Base-by-base conservation (phyloP, 202 grass and related monocot genomes). In the Panicum virgatum region DNA sequence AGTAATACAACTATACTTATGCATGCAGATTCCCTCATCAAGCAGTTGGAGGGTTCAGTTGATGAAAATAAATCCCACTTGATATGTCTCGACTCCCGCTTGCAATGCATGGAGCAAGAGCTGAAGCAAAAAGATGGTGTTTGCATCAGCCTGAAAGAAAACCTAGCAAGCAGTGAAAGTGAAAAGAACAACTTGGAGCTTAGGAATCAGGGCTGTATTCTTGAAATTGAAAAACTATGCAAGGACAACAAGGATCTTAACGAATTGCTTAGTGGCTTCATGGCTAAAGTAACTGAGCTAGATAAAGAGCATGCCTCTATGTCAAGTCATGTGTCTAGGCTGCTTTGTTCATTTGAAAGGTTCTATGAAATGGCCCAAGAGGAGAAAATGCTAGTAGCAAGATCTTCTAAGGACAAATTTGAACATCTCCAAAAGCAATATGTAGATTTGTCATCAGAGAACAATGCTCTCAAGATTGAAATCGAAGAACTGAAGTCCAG, bases 51-150 rank as follows among this genome's bases (percentile, higher is more conserved):
- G 75, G 84, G 73, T 71, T 86, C 84, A 58, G 54, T 91, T 80
- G 86, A 94, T 80, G 87, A 87, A 79, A 91, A 88, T 52, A 82
- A 89, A 74, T 51, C 36, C 44, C 63, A 70, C n/a, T 73, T 95
- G 75, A 57, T 78, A 70, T 82, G 75, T 83, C 80, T 89, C 62
- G 84, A 95, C 43, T 90, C 86, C 62, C 92, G 76, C 69, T 76
- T 98, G 84, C 85, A 85, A 64, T 85, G 79, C 69, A 80, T 91
- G 86, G 86, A 94, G 64, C 61, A 88, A 56, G 88, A 93, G 47
- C 77, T 94, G 77, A 90, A 81, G 87, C 44, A 86, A 80, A 98
- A 94, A 88, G 90, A 98, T 81, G 84, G 91, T 62, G 76, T 46
- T 27, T 87, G 82, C 76, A 86, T 81, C 64, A 82, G 57, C 85